phyloP scores from a whole-genome alignment of 306 rosid genomes.

The Malus asiatica region DNA sequence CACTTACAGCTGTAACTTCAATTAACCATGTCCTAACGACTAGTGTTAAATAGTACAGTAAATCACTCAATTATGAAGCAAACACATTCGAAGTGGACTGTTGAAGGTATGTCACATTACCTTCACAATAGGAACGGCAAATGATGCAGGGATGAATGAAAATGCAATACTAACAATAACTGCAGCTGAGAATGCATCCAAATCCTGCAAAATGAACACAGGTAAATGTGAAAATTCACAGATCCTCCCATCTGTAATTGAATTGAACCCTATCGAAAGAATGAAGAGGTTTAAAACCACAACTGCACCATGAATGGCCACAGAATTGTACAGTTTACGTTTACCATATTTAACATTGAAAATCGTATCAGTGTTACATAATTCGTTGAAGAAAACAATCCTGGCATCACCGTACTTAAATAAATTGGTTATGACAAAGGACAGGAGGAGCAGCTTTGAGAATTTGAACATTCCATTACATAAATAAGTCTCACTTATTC shows the following conservation, averaged over 20 bases:
- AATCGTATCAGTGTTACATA: not conserved
- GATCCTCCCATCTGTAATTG: not conserved
- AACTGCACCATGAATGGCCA: not conserved
- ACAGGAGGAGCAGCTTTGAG: not conserved
- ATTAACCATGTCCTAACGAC: not conserved
- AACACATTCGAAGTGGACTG: not conserved
- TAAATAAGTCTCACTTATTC: not conserved
- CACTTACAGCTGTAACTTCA: not conserved
- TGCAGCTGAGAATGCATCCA: slow-evolving; percentile 97
- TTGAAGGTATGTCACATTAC: slow-evolving; percentile 32
- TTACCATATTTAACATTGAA: not conserved
- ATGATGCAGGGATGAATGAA: slow-evolving; percentile 92
- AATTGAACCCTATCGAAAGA: not conserved
- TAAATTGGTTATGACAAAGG: not conserved
- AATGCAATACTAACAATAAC: slow-evolving; percentile 80
- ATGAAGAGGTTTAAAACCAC: not conserved
- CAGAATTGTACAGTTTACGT: not conserved
- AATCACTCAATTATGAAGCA: not conserved
- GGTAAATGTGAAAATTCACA: not conserved
- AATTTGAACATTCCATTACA: not conserved
- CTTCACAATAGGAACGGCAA: slow-evolving; percentile 92
- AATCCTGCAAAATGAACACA: slow-evolving; percentile 57
- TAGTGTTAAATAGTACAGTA: not conserved
- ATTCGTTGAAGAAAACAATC: not conserved
- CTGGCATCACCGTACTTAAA: not conserved